phyloP scores from a whole-genome alignment of 495 filamentous ascomycete species.

The Xylaria acuta region DNA sequence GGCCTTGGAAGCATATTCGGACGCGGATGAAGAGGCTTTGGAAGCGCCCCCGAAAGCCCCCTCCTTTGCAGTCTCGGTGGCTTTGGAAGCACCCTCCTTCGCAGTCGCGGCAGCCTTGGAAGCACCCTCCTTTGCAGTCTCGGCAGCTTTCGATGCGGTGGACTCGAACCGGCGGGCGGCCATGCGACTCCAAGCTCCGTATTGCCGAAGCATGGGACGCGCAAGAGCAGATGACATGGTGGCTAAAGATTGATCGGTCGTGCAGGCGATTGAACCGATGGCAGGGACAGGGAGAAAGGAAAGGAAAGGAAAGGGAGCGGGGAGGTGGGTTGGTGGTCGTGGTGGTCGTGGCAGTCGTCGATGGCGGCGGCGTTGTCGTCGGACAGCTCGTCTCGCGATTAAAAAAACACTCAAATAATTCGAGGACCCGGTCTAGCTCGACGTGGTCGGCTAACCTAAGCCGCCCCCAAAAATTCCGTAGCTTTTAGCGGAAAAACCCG shows the following conservation, averaged over 20 bases:
- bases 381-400: conserved; percentile 20
- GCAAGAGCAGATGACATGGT: conserved; percentile 41
- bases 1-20: conserved; percentile 61
- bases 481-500: conserved; percentile 44
- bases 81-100: conserved; percentile 30
- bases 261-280: conserved; percentile 40
- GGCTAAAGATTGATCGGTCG: conserved; percentile 25
- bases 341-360: conserved; percentile 1
- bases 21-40: background rate
- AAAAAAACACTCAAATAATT: conserved; percentile 43
- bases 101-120: conserved; percentile 13
- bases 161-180: conserved; percentile 58
- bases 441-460: conserved; percentile 20
- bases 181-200: conserved; percentile 49
- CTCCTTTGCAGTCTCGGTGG: conserved; percentile 23
- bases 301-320: conserved; percentile 20
- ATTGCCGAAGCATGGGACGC: conserved; percentile 46
- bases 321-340: conserved; percentile 26
- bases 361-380: conserved; percentile 29
- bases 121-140: conserved; percentile 19
- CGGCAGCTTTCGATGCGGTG: conserved; percentile 40
- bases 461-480: conserved; percentile 20
- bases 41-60: background rate
- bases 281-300: conserved; percentile 15
- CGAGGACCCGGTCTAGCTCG: conserved; percentile 26